Evolutionary conservation across 768 basidiomycete genomes (phyloP).

Genomic region (Agaricus sinodeliciosus): DNA sequence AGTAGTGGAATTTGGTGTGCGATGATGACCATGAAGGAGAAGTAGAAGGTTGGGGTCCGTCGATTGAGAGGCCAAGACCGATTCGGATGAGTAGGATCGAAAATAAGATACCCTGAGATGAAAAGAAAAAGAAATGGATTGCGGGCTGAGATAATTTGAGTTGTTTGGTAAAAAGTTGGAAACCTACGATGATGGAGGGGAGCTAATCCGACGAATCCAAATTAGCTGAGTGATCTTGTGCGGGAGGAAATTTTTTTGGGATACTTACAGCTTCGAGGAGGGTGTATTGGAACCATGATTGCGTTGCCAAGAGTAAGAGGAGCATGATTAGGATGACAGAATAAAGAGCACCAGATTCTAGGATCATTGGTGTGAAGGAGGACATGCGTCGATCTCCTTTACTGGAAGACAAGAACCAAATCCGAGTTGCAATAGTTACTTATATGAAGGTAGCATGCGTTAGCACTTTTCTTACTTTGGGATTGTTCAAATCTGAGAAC

Average conservation of each 20-base stretch:
- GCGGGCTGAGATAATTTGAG: too few species aligned
- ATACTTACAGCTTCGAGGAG: conserved; percentile 24
- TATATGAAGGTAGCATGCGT: neutral
- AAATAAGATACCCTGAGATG: conserved; percentile 25
- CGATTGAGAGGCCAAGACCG: conserved; percentile 20
- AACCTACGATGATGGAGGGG: conserved; percentile 4
- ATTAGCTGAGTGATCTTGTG: neutral
- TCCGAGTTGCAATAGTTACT: conserved; percentile 3
- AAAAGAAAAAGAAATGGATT: too few species aligned
- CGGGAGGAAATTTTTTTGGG: neutral
- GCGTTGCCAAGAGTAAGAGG: conserved; percentile 21
- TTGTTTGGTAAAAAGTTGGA: neutral
- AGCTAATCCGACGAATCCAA: neutral
- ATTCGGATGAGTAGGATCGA: conserved; percentile 30
- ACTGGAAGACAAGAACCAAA: neutral
- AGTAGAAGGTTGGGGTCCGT: neutral
- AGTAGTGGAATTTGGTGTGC: neutral
- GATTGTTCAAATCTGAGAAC: neutral
- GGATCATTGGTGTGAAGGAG: conserved; percentile 22
- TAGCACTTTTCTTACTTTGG: neutral
- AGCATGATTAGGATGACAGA: conserved; percentile 23
- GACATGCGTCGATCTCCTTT: conserved; percentile 12
- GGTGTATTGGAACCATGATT: conserved; percentile 26
- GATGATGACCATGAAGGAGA: too few species aligned
- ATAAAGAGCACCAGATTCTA: conserved; percentile 29